Base-by-base conservation (phyloP, 306 rosid genomes). In the Mimosa bimucronata region DNA sequence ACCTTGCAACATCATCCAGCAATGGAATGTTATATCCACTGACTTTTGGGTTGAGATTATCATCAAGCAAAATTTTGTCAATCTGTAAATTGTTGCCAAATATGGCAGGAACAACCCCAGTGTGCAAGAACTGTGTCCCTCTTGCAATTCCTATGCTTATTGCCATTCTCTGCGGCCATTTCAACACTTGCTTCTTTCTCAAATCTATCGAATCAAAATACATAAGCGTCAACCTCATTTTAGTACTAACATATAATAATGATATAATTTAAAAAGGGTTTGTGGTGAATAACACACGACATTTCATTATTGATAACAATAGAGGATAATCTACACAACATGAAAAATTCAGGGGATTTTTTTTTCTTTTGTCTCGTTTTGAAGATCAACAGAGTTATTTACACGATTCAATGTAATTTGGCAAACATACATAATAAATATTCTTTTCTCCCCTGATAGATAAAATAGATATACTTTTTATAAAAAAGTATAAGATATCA, bases 151-250 rank as follows among this genome's bases (percentile, higher is more conserved):
- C 91, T 19, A 87, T 88, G 67, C 85, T 69, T 15, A 95, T 89
- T 66, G 87, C 89, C 94, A 95, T 88, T 87, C 98, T 95, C 73
- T 92, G 96, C 37, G 93, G 92, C 98, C 98, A 95, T 84, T 92
- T 95, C 65, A 92, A 83, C 87, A 80, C 70, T 53, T 92, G 97
- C 79, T 79, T 92, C 82, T 79, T 88, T 71, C 87, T 92, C 91
- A 86, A 83, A 84, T 95, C 98, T 94, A 87, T 77, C 46, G 26
- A 25, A 76, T 21, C 52, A 62, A 84, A 66, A 38, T 34, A 34
- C 38, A 34, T 72, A 34, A 69, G n/a, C 23, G 71, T 79, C n/a
- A 58, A 42, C 38, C 25, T 61, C 61, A 73, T 18, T 34, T 2
- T 34, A 2, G 38, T 34, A n/a, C n/a, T n/a, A n/a, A n/a, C n/a